Evolutionary conservation across 2,329 filamentous ascomycete genomes (phyloP).

Genomic region (Colletotrichum spaethianum): DNA sequence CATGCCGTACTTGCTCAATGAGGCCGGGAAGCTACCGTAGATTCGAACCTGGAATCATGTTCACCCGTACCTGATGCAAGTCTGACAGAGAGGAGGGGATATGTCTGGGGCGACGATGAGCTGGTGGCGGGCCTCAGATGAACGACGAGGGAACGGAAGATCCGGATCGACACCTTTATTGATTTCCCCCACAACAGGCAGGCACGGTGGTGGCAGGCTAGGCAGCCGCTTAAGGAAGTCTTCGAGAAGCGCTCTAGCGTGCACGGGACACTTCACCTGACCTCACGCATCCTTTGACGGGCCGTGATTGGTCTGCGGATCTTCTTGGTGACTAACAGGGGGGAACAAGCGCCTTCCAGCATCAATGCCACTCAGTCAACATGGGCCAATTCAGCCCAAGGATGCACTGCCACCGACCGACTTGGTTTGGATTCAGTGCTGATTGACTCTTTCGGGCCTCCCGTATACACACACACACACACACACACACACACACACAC

Average conservation of each 20-base stretch:
- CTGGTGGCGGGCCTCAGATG: constrained; percentile 15
- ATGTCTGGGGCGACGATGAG: not conserved
- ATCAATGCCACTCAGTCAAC: not conserved
- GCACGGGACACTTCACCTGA: constrained; percentile 1
- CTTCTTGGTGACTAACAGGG: not conserved
- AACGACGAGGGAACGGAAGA: not conserved
- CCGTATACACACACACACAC: not conserved
- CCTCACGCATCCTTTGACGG: not conserved
- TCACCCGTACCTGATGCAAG: not conserved
- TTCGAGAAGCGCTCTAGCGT: constrained; percentile 32
- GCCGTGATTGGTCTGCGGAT: not conserved
- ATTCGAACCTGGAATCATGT: not conserved
- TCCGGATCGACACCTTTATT: not conserved
- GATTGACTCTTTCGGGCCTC: not conserved
- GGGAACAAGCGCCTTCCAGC: not conserved
- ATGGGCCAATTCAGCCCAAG: not conserved
- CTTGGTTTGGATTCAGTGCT: not conserved
- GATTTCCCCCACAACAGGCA: no score
- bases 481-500: not conserved
- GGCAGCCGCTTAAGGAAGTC: constrained; percentile 36
- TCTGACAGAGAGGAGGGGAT: not conserved
- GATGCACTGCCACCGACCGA: not conserved
- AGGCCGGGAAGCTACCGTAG: not conserved
- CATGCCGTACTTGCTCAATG: not conserved
- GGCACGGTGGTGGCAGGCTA: no score